Percentiles rank a stretch among this genome's conserved stretches.
Conservation (phyloP, 768 basidiomycete species). For the Cubamyces lactineus region DNA sequence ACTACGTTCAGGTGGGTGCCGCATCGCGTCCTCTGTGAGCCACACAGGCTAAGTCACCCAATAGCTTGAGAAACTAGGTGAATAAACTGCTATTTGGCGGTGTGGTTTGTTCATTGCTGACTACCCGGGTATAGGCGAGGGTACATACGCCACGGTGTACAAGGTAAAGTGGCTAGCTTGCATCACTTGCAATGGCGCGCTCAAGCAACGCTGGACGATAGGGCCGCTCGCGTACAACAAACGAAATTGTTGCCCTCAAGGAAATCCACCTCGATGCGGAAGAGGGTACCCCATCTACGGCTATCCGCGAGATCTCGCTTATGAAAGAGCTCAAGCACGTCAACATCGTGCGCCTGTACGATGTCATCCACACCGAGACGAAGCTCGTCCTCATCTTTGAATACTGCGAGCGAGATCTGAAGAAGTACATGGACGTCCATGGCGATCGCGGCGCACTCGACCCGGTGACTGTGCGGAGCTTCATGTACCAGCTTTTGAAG, state of each 20-base stretch:
- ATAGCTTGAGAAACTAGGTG: constrained; percentile 86
- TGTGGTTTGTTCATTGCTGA: constrained; percentile 11
- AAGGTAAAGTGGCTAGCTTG: constrained; percentile 59
- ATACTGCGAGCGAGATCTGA: constrained; percentile 97
- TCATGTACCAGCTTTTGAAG: constrained; percentile 97
- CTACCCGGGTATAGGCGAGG: constrained; percentile 60
- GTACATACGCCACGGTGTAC: constrained; percentile 97
- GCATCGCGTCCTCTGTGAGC: background rate
- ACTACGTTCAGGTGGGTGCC: constrained; percentile 57
- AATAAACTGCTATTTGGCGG: constrained; percentile 1
- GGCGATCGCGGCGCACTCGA: constrained; percentile 96
- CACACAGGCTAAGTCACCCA: constrained; percentile 1
- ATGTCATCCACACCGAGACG: constrained; percentile 98
- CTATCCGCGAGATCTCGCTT: constrained; percentile 97
- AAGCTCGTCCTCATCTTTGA: constrained; percentile 99
- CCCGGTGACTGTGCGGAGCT: constrained; percentile 84
- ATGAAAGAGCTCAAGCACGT: constrained; percentile 99
- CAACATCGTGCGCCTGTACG: constrained; percentile 97
- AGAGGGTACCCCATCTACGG: constrained; percentile 98
- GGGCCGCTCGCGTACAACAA: constrained; percentile 97
- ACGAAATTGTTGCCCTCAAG: constrained; percentile 97
- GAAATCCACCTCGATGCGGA: constrained; percentile 99
- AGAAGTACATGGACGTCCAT: constrained; percentile 99
- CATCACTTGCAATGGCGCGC: constrained; percentile 5
- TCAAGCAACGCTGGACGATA: constrained; percentile 33